Base-by-base conservation (phyloP, 2,329 filamentous ascomycete genomes). In the Pestalotiopsis sp. region DNA sequence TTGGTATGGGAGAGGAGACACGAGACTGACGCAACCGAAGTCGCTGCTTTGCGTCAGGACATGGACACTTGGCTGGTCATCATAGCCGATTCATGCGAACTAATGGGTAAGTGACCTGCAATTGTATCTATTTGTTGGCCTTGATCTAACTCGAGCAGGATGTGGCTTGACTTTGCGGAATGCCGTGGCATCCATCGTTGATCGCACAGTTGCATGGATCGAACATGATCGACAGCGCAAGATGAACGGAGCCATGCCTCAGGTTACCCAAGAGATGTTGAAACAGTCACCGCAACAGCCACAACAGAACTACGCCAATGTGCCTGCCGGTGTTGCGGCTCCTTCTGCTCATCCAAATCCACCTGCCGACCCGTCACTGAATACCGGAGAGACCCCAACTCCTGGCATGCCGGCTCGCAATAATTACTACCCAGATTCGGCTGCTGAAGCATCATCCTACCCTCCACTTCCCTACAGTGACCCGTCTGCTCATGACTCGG, bases 21-120 rank as follows among this genome's bases (percentile, higher is more conserved):
- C 63, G 83, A 87, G 11, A 87, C 89, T 12, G 89, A 87, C 0
- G 80, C 83, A 0, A 83, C 83, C 1, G 89, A 93, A 68, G 81
- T 94, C 66, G 82, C 84, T 17, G 80, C 79, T n/a, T 81, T 95
- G 64, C 86, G 86, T 70, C 80, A 83, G 9, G 91, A 94, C 66
- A 94, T 94, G 91, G 84, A 87, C 40, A 80, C 84, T 25, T 95
- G 92, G 90, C 81, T 93, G 62, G 83, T 85, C 41, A 87, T 95
- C 57, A 85, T 95, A 71, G 86, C 86, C 36, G 90, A 93, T 68
- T 89, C 90, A 62, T 89, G 90, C 23, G 81, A 83, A 52, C 80
- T 93, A n/a, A 80, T 93, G 57, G 91, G 92, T 92, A 83, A 78
- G 86, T 83, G 17, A 57, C 20, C 40, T 52, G 45, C 20, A 41